phyloP scores from a whole-genome alignment of 2,329 filamentous ascomycete genomes.

The Madurella fahalii region DNA sequence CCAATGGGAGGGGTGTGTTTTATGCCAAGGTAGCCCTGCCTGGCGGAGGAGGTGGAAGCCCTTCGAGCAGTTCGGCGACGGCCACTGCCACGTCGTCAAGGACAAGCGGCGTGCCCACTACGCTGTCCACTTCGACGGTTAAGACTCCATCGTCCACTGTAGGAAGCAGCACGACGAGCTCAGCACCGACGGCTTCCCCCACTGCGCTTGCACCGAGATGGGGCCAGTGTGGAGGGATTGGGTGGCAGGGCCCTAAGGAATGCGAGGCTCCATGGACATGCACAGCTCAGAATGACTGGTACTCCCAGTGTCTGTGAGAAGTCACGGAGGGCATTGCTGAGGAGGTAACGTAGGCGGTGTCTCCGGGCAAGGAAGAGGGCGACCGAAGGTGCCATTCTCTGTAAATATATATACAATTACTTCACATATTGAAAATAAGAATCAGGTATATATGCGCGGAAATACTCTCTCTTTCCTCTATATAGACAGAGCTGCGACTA shows the following conservation, averaged over 20 bases:
- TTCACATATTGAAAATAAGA: background rate
- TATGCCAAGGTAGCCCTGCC: conserved; percentile 27
- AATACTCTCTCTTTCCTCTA: background rate
- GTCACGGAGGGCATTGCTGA: no score
- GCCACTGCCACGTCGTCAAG: background rate
- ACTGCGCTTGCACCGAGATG: conserved; percentile 18
- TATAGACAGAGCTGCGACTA: no score
- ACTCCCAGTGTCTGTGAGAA: conserved; percentile 25
- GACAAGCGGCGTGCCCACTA: conserved; percentile 3
- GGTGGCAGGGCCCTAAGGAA: conserved; percentile 21
- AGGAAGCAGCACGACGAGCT: conserved; percentile 18
- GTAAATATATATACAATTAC: background rate
- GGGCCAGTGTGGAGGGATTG: conserved; percentile 23
- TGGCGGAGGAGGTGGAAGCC: conserved; percentile 2
- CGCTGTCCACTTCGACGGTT: background rate
- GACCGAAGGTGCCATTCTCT: background rate
- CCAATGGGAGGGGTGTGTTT: conserved; percentile 47
- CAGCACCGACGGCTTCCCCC: conserved; percentile 7
- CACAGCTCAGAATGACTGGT: conserved; percentile 25
- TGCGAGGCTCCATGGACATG: conserved; percentile 22
- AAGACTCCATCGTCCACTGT: conserved; percentile 1
- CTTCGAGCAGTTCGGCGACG: background rate
- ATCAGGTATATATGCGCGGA: background rate
- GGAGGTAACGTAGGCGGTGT: no score
- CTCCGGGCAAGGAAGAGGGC: no score